Percentiles rank a stretch among this genome's conserved stretches.
These are phyloP conservation scores for Diaporthe nobilis DNA, from an alignment of 2,329 filamentous ascomycete genomes.

Conservation along the genomic window DNA sequence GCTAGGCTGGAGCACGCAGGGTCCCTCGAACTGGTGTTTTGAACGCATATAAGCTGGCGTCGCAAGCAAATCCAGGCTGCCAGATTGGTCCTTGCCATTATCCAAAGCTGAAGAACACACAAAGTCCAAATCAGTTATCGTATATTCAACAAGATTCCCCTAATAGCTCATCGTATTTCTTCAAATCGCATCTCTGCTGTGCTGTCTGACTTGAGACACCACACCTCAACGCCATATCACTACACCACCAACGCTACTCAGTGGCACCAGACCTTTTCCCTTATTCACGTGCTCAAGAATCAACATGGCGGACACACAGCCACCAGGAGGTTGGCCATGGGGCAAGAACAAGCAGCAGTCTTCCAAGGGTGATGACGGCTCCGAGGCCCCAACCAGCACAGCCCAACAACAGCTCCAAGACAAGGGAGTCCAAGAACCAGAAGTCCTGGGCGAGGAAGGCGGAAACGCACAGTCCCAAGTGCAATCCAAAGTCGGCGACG, in stretches of 20 bases:
- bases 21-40: slow-evolving; percentile 1
- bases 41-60: slow-evolving; percentile 42
- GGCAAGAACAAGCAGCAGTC: slow-evolving; percentile 43
- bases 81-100: slow-evolving; percentile 1
- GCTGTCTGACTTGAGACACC: slow-evolving; percentile 6
- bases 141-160: slow-evolving; percentile 5
- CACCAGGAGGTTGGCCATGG: slow-evolving; percentile 44
- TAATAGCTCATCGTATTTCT: slow-evolving; percentile 20
- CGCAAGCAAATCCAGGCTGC: slow-evolving; percentile 30
- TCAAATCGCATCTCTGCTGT: slow-evolving; percentile 19
- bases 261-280: not conserved
- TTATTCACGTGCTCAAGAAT: slow-evolving; percentile 7
- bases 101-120: slow-evolving; percentile 25
- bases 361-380: slow-evolving; percentile 35
- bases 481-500: slow-evolving; percentile 34
- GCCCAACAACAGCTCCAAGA: slow-evolving; percentile 36
- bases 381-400: slow-evolving; percentile 37
- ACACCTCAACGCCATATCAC: slow-evolving; percentile 8
- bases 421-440: slow-evolving; percentile 39
- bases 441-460: slow-evolving; percentile 26
- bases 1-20: slow-evolving; percentile 20
- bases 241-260: slow-evolving; percentile 10
- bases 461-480: slow-evolving; percentile 35
- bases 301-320: slow-evolving; percentile 43
- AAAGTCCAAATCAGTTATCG: not conserved